Base-by-base conservation (phyloP, 352 stramenopile species). In the Globisporangium yorkense region DNA sequence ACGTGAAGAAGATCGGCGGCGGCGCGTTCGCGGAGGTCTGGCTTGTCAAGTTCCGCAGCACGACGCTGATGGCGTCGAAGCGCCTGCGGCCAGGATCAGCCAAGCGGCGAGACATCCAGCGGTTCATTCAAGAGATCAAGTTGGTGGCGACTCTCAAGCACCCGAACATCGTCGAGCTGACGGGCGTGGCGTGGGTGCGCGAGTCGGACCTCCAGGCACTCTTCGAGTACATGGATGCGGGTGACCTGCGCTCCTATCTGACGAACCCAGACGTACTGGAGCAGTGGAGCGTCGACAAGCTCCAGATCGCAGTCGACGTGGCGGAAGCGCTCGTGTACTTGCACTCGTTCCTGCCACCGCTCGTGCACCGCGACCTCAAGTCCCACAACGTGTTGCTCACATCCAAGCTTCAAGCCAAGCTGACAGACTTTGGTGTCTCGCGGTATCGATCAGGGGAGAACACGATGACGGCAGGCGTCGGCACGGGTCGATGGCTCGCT, bases 341-440 rank as follows among this genome's bases (percentile, higher is more conserved):
- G 21, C 77, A 90, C 59, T 86, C 80, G 55, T 87, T 90, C 58
- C 56, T 43, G 1, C 77, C 70, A 1, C 74, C 77, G 44, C 67
- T 88, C 2, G 67, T 87, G 10, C 80, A 90, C 44, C 77, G 74
- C 29, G 77, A 86, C 27, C 58, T 88, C 24, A 85, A 84, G 35
- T 81, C 77, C 0, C 59, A 68, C 3, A 88, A 90, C 47, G 59
- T 89, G 21, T 57, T 89, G 50, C 59, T 89, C 2, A 41, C 9
- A 0, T 18, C 37, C 10, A 18, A 41, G 37, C 10, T 41, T 5
- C 37, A 41, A 18, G 72, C 75, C 0, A 86, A 86, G 44, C 65
- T 88, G 24, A 86, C 75, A 20, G 77, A 84, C 63, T 86, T 88
- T 59, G 75, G 72, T 1, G 64, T 79, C 15, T 85, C 73, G 0